Conservation (phyloP, 768 basidiomycete genomes). For the Kwoniella botswanensis region DNA sequence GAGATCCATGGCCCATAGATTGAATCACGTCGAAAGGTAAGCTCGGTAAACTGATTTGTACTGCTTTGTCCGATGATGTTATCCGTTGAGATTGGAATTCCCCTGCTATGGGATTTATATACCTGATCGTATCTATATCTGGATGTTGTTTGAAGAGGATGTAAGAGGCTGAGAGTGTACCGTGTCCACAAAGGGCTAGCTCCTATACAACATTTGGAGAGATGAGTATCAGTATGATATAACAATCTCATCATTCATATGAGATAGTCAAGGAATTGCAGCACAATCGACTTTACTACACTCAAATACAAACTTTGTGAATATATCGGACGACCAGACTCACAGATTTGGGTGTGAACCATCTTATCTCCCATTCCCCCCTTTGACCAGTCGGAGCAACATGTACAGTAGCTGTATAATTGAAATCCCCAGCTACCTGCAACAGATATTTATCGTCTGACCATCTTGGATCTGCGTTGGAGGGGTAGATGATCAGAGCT, state of each 20-base stretch:
- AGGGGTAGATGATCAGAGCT: constrained; percentile 2
- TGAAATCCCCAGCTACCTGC: constrained; percentile 1
- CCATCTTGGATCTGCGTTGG: constrained; percentile 4
- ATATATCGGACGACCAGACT: background rate
- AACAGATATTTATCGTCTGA: background rate
- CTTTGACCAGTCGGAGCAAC: background rate
- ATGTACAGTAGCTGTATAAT: constrained; percentile 9
- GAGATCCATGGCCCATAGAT: background rate
- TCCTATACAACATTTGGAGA: background rate
- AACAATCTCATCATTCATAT: too few species aligned
- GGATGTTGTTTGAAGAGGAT: constrained; percentile 5
- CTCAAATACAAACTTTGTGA: background rate
- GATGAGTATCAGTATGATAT: too few species aligned
- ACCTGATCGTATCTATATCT: background rate
- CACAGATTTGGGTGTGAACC: constrained; percentile 9
- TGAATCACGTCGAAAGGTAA: background rate
- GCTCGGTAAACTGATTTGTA: background rate
- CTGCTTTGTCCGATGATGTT: background rate
- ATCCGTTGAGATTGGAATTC: background rate
- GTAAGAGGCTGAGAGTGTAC: background rate
- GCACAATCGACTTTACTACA: too few species aligned
- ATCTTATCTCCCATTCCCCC: constrained; percentile 2
- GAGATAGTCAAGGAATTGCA: too few species aligned
- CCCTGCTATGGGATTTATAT: background rate
- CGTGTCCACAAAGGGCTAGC: constrained; percentile 1